A percentile compares a stretch with the other conserved stretches of the same genome.
Conservation (phyloP, 306 rosid genomes). For the Fragaria nilgerrensis region DNA sequence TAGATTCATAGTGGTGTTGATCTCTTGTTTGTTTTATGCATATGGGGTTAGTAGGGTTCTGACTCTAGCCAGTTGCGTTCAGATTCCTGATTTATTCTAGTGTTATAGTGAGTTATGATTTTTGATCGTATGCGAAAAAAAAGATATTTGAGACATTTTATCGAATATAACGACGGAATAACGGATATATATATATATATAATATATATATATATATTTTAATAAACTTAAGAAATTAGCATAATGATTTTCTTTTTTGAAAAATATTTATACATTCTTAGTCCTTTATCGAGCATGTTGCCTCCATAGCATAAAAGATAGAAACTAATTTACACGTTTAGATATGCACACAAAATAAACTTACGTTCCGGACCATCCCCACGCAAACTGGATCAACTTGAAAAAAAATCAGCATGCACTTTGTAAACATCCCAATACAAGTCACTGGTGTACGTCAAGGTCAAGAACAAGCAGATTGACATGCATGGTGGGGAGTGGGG, state of each 20-base stretch:
- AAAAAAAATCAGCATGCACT: background rate
- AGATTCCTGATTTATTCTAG: too few species aligned
- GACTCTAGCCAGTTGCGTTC: too few species aligned
- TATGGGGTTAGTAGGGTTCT: background rate
- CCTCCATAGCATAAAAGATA: too few species aligned
- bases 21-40: too few species aligned
- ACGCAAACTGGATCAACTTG: background rate
- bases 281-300: too few species aligned
- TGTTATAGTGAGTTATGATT: too few species aligned
- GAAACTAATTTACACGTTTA: background rate
- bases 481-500: constrained; percentile 8
- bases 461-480: background rate
- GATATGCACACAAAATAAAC: background rate
- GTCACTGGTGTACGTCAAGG: background rate
- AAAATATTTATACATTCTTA: too few species aligned
- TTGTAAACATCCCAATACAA: background rate
- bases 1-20: background rate
- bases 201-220: too few species aligned
- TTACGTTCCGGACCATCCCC: background rate
- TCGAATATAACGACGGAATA: background rate
- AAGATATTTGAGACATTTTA: background rate
- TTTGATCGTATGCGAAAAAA: too few species aligned
- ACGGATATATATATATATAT: too few species aligned
- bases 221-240: too few species aligned
- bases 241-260: too few species aligned